These are phyloP conservation scores for Apiospora arundinis DNA, from an alignment of 2,329 filamentous ascomycete species.

Conservation along the genomic window DNA sequence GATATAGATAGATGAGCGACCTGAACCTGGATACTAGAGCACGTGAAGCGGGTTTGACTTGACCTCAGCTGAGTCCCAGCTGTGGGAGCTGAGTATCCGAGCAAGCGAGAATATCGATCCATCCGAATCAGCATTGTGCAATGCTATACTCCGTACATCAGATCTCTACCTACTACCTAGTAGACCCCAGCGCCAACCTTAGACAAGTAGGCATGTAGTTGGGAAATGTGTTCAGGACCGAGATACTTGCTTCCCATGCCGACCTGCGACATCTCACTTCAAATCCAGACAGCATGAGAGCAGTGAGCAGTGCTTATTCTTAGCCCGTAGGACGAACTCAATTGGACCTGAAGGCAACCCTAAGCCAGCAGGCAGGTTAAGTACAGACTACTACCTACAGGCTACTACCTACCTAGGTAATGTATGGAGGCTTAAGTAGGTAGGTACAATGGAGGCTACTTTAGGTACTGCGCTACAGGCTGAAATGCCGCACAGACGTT, in stretches of 20 bases:
- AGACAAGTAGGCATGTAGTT: neutral
- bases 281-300: constrained; percentile 14
- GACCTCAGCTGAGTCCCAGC: constrained; percentile 9
- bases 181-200: too few relatives aligned
- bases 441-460: too few relatives aligned
- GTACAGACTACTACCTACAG: too few relatives aligned
- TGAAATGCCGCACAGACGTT: constrained; percentile 39
- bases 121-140: constrained; percentile 7
- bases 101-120: neutral
- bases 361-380: neutral
- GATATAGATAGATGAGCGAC: neutral
- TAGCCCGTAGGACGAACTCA: constrained; percentile 3
- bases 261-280: constrained; percentile 18
- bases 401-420: too few relatives aligned
- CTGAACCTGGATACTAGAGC: neutral
- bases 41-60: neutral
- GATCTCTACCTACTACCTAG: neutral
- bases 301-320: constrained; percentile 4
- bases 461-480: too few relatives aligned
- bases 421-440: too few relatives aligned
- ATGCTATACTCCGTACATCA: neutral
- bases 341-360: constrained; percentile 4
- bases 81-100: constrained; percentile 2
- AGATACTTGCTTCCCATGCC: neutral
- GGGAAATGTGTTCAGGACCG: neutral